A percentile compares a stretch with the other conserved stretches of the same genome.
Evolutionary conservation across 495 filamentous ascomycete species (phyloP).

Genomic region (Opeltia flavorubescens): DNA sequence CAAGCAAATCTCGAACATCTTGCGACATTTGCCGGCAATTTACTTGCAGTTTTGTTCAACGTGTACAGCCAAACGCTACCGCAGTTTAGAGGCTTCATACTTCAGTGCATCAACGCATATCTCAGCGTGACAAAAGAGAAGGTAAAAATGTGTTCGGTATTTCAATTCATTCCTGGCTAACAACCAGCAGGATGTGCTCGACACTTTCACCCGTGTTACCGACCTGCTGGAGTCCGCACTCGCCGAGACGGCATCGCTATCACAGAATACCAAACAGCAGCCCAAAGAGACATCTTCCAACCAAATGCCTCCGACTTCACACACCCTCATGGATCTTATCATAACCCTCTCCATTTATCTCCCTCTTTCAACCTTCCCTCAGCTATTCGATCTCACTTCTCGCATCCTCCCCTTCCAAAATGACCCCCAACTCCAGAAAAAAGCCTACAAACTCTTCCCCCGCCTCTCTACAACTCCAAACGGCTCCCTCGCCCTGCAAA

Average conservation of each 20-base stretch:
- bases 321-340: slow-evolving; percentile 90
- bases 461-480: slow-evolving; percentile 66
- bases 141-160: slow-evolving; percentile 19
- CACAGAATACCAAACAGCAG: slow-evolving; percentile 42
- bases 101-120: slow-evolving; percentile 87
- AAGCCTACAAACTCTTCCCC: slow-evolving; percentile 94
- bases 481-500: slow-evolving; percentile 54
- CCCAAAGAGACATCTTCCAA: slow-evolving; percentile 41
- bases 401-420: slow-evolving; percentile 53
- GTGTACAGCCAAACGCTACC: slow-evolving; percentile 93
- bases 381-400: slow-evolving; percentile 70
- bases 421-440: slow-evolving; percentile 96
- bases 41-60: slow-evolving; percentile 92
- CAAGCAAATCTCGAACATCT: slow-evolving; percentile 67
- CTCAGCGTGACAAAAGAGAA: slow-evolving; percentile 68
- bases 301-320: slow-evolving; percentile 80
- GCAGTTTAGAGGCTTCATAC: slow-evolving; percentile 74
- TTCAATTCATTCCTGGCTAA: not conserved
- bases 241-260: slow-evolving; percentile 37
- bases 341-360: slow-evolving; percentile 92
- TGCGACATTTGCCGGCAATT: slow-evolving; percentile 62
- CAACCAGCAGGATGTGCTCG: slow-evolving; percentile 52
- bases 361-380: slow-evolving; percentile 63
- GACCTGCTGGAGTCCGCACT: slow-evolving; percentile 68
- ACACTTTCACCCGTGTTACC: slow-evolving; percentile 75